Evolutionary conservation across 257 asterid genomes (phyloP), one percentile per base, ranked within the genome.

Genomic region (Solanum chiquidenum): DNA sequence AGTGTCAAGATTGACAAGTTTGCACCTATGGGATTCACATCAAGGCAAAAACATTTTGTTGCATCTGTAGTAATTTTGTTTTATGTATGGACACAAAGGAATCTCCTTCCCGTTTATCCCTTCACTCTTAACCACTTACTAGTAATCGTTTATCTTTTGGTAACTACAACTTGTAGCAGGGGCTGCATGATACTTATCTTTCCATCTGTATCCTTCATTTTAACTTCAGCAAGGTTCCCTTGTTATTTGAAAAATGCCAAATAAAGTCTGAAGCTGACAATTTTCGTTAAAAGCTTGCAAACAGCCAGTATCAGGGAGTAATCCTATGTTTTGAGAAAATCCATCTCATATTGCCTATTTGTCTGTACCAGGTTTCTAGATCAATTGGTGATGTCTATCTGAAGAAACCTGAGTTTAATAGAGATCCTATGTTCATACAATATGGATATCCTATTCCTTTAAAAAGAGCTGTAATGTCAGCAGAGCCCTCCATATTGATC

Each of bases 321-420:
- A 80, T 46, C 40, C 58, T 77, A 42, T 77, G 25, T 18, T 27
- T 27, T 80, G 66, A 80, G 42, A 80, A 49, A 16, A 80, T 29
- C 18, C 42, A 49, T 9, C 68, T 80, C 34, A 49, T 18, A 31
- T 37, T 21, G 64, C 79, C 40, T 85, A 37, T 13, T 83, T 73
- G 13, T 46, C 86, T 33, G 34, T 5, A 46, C 69, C 89, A 91
- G 93, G 91, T 89, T 9, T 91, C 93, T 7, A 89, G 93, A 88
- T 91, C 93, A 29, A 91, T 91, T 72, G 93, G 91, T 21, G 91
- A 88, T 66, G 62, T 91, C 21, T 91, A 89, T 77, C 89, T 91
- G 60, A 91, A 91, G 89, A 91, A 91, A 83, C 93, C 93, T 5
- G 93, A 91, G 79, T 83, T 91, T 35, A 89, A 84, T 89, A 88